A percentile compares a stretch with the other conserved stretches of the same genome.
Conservation (phyloP, 2,329 filamentous ascomycete genomes). For the Xylariaceae sp. region DNA sequence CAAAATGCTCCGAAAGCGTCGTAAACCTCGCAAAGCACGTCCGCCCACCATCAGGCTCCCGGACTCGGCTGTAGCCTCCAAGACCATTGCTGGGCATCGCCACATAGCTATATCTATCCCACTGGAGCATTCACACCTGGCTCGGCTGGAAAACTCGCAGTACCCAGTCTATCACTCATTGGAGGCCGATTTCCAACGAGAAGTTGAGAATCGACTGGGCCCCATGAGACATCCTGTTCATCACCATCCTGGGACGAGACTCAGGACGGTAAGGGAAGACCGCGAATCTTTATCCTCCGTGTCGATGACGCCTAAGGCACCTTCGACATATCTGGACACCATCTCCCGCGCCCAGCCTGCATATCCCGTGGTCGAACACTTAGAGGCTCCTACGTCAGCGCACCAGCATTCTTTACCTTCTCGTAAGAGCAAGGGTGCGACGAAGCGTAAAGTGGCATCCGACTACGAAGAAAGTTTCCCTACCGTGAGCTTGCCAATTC, state of each 20-base stretch:
- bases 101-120: slow-evolving; percentile 58
- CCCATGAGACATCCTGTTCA: slow-evolving; percentile 7
- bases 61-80: slow-evolving; percentile 48
- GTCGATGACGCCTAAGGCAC: slow-evolving; percentile 7
- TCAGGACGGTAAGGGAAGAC: slow-evolving; percentile 30
- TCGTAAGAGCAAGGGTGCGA: no score
- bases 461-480: no score
- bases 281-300: slow-evolving; percentile 23
- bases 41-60: slow-evolving; percentile 35
- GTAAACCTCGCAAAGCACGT: slow-evolving; percentile 22
- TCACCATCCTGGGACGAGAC: slow-evolving; percentile 19
- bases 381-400: no score
- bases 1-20: slow-evolving; percentile 31
- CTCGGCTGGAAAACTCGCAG: slow-evolving; percentile 18
- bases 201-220: slow-evolving; percentile 11
- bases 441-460: no score
- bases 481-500: no score
- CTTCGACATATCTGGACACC: no score
- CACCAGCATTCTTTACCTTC: no score
- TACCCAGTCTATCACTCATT: slow-evolving; percentile 13
- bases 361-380: no score
- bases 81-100: slow-evolving; percentile 43
- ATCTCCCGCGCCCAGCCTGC: no score
- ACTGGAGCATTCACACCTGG: slow-evolving; percentile 39
- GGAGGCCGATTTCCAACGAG: slow-evolving; percentile 11